Conservation (phyloP, 306 rosid species). For the Glycyrrhiza uralensis region DNA sequence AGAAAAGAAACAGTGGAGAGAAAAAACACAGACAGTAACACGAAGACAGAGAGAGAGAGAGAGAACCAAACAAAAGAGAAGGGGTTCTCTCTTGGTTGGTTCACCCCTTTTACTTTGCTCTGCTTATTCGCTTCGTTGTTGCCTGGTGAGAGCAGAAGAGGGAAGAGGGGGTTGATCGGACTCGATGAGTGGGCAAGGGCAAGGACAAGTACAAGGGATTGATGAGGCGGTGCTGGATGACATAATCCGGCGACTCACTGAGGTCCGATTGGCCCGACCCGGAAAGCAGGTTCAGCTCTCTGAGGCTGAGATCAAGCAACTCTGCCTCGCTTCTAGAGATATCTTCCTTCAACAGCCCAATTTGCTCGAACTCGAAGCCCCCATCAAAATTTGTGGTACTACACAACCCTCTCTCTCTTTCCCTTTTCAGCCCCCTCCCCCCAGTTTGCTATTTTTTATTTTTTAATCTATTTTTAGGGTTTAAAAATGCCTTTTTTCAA, state of each 20-base stretch:
- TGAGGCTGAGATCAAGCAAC: slow-evolving; percentile 92
- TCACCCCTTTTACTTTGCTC: slow-evolving; percentile 23
- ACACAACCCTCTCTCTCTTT: not conserved
- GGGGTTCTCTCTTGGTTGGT: slow-evolving; percentile 30
- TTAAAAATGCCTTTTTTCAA: not conserved
- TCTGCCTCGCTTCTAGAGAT: slow-evolving; percentile 70
- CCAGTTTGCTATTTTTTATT: not conserved
- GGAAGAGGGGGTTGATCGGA: slow-evolving; percentile 21
- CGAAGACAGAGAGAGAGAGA: slow-evolving; percentile 19
- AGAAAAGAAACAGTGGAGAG: not conserved
- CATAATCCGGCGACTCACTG: slow-evolving; percentile 80
- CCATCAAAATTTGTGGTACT: slow-evolving; percentile 93
- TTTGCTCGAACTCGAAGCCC: slow-evolving; percentile 95
- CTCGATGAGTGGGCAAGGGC: slow-evolving; percentile 50
- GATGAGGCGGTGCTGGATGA: slow-evolving; percentile 83
- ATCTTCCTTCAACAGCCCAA: slow-evolving; percentile 78
- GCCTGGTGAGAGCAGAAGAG: not conserved
- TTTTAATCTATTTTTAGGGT: slow-evolving; percentile 12
- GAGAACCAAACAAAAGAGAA: slow-evolving; percentile 1
- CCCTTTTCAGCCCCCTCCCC: not conserved
- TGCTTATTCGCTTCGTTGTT: not conserved
- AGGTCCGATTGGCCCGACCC: slow-evolving; percentile 75
- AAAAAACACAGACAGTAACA: not conserved
- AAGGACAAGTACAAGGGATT: slow-evolving; percentile 33
- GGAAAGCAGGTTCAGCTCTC: slow-evolving; percentile 91